phyloP scores from a whole-genome alignment of 75 land plant genomes.

The Gnetum montanum region DNA sequence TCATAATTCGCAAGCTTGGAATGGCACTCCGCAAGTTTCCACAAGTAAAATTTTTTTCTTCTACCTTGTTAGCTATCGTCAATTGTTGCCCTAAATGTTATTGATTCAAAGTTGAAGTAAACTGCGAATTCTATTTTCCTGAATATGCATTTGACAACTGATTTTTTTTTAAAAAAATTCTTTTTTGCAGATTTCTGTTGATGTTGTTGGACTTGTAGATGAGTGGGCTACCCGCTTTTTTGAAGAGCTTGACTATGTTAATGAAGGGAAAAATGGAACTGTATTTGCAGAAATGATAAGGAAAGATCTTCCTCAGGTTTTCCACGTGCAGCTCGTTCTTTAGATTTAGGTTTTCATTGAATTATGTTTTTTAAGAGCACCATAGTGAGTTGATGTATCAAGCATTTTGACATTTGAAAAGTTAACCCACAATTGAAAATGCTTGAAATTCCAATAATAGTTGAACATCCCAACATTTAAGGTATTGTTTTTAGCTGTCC shows the following conservation, averaged over 20 bases:
- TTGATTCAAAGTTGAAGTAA: too few species aligned
- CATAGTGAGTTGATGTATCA: too few species aligned
- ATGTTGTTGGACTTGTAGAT: slow-evolving; percentile 99
- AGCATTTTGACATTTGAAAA: too few species aligned
- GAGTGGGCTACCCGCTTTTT: slow-evolving; percentile 99
- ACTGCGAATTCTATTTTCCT: too few species aligned
- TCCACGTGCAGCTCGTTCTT: too few species aligned
- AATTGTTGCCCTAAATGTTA: too few species aligned
- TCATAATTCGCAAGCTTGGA: slow-evolving; percentile 82
- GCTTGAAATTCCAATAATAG: too few species aligned
- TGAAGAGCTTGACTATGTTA: slow-evolving; percentile 97
- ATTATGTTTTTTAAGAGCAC: too few species aligned
- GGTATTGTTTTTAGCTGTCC: too few species aligned
- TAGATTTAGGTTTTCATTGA: too few species aligned
- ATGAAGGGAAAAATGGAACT: slow-evolving; percentile 93
- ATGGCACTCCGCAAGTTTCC: slow-evolving; percentile 78
- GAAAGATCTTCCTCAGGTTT: slow-evolving; percentile 95
- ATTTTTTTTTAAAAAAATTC: not conserved
- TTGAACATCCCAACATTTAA: too few species aligned
- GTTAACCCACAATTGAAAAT: too few species aligned
- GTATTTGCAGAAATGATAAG: slow-evolving; percentile 91
- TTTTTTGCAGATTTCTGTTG: slow-evolving; percentile 73
- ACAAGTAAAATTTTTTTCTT: slow-evolving; percentile 54
- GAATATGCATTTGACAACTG: slow-evolving; percentile 6
- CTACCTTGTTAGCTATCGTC: not conserved